Evolutionary conservation across 306 rosid genomes (phyloP).

Genomic region (Mimosa bimucronata): DNA sequence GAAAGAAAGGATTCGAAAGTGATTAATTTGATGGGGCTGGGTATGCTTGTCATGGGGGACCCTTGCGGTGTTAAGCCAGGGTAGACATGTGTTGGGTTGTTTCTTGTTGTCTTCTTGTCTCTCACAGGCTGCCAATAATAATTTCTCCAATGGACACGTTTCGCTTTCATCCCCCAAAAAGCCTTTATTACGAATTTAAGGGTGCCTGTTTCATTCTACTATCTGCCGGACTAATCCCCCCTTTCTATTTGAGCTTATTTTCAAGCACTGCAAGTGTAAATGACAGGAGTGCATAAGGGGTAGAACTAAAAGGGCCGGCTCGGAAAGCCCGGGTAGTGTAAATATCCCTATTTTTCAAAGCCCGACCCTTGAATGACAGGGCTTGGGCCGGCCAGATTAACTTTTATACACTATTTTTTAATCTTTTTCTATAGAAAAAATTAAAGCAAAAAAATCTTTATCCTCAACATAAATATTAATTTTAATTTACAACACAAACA

Average conservation of each 20-base stretch:
- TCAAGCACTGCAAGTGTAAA: constrained; percentile 15
- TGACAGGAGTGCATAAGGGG: too few relatives aligned
- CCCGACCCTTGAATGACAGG: too few relatives aligned
- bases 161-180: constrained; percentile 37
- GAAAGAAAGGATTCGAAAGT: not conserved
- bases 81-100: constrained; percentile 46
- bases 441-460: too few relatives aligned
- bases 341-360: too few relatives aligned
- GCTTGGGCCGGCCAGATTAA: too few relatives aligned
- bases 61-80: constrained; percentile 23
- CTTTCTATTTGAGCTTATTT: constrained; percentile 39
- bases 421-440: too few relatives aligned
- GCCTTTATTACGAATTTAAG: constrained; percentile 29
- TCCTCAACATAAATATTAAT: too few relatives aligned
- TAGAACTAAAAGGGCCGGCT: too few relatives aligned
- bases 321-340: too few relatives aligned
- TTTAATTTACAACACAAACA: too few relatives aligned
- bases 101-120: constrained; percentile 44
- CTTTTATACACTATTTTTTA: too few relatives aligned
- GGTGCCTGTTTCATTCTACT: constrained; percentile 33
- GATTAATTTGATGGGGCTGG: constrained; percentile 25
- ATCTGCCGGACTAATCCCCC: constrained; percentile 30
- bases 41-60: constrained; percentile 40
- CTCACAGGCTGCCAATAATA: constrained; percentile 29
- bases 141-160: constrained; percentile 36